Conservation (phyloP, 345 rosid species). For the Camelina neglecta region DNA sequence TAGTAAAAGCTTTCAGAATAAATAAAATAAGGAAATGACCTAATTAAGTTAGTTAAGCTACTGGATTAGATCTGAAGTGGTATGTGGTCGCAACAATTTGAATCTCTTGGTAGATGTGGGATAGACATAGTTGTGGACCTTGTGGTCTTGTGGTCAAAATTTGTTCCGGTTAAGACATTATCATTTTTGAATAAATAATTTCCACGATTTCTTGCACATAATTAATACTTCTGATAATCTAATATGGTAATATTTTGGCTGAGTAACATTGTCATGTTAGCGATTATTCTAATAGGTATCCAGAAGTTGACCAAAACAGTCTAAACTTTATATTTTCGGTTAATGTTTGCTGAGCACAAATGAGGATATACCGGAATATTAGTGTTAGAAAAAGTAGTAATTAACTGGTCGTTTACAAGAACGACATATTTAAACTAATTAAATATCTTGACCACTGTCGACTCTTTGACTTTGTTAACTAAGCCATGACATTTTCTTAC, state of each 20-base stretch:
- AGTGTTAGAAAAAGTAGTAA: background rate
- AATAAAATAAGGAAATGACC: too few species aligned
- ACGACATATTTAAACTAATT: slow-evolving; percentile 21
- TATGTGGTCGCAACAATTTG: too few species aligned
- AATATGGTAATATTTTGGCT: background rate
- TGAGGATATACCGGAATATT: slow-evolving; percentile 34
- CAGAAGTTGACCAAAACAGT: slow-evolving; percentile 12
- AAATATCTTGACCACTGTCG: slow-evolving; percentile 16
- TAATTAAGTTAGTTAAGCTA: too few species aligned
- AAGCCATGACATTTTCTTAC: background rate
- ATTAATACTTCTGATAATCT: too few species aligned
- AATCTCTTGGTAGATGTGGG: too few species aligned
- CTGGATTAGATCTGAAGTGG: too few species aligned
- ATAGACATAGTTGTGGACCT: too few species aligned
- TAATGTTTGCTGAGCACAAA: background rate
- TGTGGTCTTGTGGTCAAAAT: too few species aligned
- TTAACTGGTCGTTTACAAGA: slow-evolving; percentile 25
- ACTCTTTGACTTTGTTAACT: slow-evolving; percentile 19
- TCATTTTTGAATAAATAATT: too few species aligned
- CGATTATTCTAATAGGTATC: background rate
- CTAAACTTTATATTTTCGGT: background rate
- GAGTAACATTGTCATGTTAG: background rate
- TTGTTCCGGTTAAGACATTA: too few species aligned
- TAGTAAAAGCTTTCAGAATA: too few species aligned
- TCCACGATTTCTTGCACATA: too few species aligned